Percentiles rank a stretch among this genome's conserved stretches.
These are phyloP conservation scores for Funneliformis geosporum DNA, from an alignment of 192 early-diverging fungal genomes.

Conservation along the genomic window DNA sequence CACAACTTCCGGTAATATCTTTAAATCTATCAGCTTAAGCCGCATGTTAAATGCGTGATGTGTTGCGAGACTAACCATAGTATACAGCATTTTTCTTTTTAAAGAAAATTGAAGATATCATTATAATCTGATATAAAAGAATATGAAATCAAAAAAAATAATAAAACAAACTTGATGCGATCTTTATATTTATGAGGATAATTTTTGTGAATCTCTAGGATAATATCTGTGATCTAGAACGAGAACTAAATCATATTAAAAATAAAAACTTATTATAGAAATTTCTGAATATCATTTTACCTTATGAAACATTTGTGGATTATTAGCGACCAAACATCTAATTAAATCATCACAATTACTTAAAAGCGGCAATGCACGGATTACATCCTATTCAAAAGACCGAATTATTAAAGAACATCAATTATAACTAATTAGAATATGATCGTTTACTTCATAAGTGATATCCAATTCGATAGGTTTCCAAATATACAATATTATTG, in stretches of 20 bases:
- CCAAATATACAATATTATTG: slow-evolving; percentile 17
- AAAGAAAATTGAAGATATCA: not conserved
- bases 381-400: slow-evolving; percentile 1
- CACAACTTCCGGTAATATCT: slow-evolving; percentile 18
- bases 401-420: not conserved
- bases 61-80: not conserved
- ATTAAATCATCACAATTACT: not conserved
- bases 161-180: not conserved
- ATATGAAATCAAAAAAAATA: not conserved
- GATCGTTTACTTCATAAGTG: not conserved
- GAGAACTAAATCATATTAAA: not conserved
- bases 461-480: not conserved
- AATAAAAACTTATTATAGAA: not conserved
- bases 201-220: not conserved
- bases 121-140: not conserved
- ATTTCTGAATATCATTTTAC: not conserved
- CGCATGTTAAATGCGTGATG: not conserved
- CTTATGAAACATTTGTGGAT: slow-evolving; percentile 2
- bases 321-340: not conserved
- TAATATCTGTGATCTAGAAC: not conserved
- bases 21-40: slow-evolving; percentile 4
- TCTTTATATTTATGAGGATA: not conserved
- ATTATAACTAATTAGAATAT: not conserved
- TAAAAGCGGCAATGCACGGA: not conserved
- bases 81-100: not conserved